Evolutionary conservation across 331 rosid genomes (phyloP).

Genomic region (Prunus yedoensis): DNA sequence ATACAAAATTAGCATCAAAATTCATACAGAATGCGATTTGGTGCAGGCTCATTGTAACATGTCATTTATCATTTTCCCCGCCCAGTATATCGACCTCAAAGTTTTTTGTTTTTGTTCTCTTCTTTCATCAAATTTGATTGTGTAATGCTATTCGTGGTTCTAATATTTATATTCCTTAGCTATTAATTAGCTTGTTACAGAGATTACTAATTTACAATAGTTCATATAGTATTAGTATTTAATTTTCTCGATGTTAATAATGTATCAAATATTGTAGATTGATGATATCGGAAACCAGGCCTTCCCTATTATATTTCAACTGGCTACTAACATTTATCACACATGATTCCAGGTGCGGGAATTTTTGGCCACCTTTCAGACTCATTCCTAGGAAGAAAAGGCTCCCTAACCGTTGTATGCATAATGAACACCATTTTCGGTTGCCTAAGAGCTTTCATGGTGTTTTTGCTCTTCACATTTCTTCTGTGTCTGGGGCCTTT

Average conservation of each 20-base stretch:
- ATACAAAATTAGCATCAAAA: no score
- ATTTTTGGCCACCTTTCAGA: constrained; percentile 74
- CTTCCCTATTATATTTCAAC: not conserved
- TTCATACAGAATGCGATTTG: no score
- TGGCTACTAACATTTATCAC: not conserved
- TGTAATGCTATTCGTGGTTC: not conserved
- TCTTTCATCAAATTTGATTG: not conserved
- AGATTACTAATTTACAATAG: not conserved
- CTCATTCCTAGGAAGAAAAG: constrained; percentile 66
- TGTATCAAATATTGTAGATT: not conserved
- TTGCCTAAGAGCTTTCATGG: constrained; percentile 60
- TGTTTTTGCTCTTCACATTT: no score
- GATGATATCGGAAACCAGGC: no score
- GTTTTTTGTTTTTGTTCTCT: not conserved
- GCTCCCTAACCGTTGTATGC: constrained; percentile 85
- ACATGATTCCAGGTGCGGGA: constrained; percentile 58
- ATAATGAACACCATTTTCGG: constrained; percentile 58
- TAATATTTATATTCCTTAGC: not conserved
- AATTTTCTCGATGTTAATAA: no score
- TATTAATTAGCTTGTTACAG: not conserved
- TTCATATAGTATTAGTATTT: no score
- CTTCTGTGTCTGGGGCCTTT: no score
- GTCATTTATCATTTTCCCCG: no score
- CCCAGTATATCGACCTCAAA: no score
- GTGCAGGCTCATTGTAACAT: no score